phyloP scores from a whole-genome alignment of 352 stramenopile genomes.

The Blastocystis sp. region DNA sequence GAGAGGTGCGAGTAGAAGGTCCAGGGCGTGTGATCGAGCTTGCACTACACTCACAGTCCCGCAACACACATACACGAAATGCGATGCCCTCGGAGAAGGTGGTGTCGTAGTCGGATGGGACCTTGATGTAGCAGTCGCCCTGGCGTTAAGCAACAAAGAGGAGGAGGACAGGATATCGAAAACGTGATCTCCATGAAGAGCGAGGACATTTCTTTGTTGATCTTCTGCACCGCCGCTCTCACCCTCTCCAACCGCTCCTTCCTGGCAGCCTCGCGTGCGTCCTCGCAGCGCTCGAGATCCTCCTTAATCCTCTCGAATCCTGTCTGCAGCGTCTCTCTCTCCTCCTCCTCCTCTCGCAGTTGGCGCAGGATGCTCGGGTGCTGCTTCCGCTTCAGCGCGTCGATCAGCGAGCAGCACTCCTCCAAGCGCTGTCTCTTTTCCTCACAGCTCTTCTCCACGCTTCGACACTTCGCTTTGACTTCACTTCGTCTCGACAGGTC shows the following conservation, averaged over 20 bases:
- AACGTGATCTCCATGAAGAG: constrained; percentile 36
- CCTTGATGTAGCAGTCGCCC: constrained; percentile 71
- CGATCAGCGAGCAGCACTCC: neutral
- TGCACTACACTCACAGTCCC: constrained; percentile 26
- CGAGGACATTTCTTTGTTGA: neutral
- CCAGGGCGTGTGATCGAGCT: constrained; percentile 58
- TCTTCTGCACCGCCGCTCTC: neutral
- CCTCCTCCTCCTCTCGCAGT: neutral
- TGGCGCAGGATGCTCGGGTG: neutral
- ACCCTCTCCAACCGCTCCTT: constrained; percentile 21
- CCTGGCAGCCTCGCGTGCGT: neutral
- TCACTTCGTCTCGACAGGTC: neutral
- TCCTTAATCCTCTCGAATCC: constrained; percentile 1
- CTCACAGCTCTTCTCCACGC: too few relatives aligned
- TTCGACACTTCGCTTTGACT: too few relatives aligned
- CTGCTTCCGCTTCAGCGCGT: neutral
- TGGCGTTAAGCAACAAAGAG: neutral
- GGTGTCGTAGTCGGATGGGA: constrained; percentile 21
- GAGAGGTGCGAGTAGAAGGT: constrained; percentile 54
- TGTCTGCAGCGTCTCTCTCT: neutral
- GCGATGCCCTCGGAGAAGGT: constrained; percentile 25
- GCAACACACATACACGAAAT: constrained; percentile 10
- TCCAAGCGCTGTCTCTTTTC: neutral
- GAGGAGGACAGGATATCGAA: constrained; percentile 22
- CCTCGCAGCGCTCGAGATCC: constrained; percentile 14